Evolutionary conservation across 106 monocot species (phyloP), one percentile per base, ranked within the genome.

Genomic region (Acorus gramineus): DNA sequence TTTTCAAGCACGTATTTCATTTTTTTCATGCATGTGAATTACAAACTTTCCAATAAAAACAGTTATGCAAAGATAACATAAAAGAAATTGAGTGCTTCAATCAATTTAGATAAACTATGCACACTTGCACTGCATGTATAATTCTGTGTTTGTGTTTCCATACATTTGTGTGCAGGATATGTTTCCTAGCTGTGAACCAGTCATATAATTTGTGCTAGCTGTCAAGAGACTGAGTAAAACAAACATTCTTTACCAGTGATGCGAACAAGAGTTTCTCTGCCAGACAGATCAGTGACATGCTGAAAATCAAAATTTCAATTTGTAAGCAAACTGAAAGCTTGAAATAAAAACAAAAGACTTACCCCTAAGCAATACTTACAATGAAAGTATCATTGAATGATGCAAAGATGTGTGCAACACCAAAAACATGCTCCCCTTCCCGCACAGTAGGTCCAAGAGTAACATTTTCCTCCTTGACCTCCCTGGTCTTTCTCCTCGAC

Each of bases 211-310:
- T 28, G 28, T 28, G 28, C 28, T 28, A 28, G 28, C 28, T 28
- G 28, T 0, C 28, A 28, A 28, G 28, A 28, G 28, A 28, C 45
- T n/a, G 43, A 62, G 42, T n/a, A 47, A 11, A 46, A 62, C 46
- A 62, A n/a, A 8, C 7, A 7, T 47, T n/a, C 1, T n/a, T 4
- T 70, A 84, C 79, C 79, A 70, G 84, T 84, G 7, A 84, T 71
- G 55, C 76, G 84, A 57, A 80, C 79, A 12, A 80, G 69, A 1
- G 79, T 79, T 73, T 84, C 84, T 8, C 80, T 75, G 3, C 80
- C 80, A 56, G 75, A 80, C 49, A 80, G 64, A 67, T 80, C 80
- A 62, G 80, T 80, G 4, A 75, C 75, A 53, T 76, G 80, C 80
- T 80, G 71, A 55, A 75, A 59, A 56, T 2, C 44, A 14, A 57